These are phyloP conservation scores for Populus nigra DNA, from an alignment of 345 rosid genomes.

Conservation along the genomic window DNA sequence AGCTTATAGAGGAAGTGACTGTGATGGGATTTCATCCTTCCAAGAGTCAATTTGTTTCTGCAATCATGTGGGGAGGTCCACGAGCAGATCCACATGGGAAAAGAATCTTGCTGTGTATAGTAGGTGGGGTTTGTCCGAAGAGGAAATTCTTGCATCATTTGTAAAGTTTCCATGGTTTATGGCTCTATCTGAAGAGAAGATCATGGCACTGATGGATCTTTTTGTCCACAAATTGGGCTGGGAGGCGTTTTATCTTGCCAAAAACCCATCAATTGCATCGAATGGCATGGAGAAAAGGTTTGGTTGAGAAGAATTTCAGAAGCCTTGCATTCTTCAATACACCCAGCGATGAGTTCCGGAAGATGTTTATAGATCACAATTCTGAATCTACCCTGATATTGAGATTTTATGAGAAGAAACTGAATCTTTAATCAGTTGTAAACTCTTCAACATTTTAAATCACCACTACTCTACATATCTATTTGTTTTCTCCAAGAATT, in stretches of 20 bases:
- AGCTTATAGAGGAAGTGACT: slow-evolving; percentile 25
- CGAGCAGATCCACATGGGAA: slow-evolving; percentile 20
- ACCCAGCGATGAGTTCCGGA: not conserved
- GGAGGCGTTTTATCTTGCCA: slow-evolving; percentile 7
- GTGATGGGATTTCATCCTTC: slow-evolving; percentile 47
- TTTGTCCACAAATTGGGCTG: slow-evolving; percentile 29
- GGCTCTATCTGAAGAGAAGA: slow-evolving; percentile 23
- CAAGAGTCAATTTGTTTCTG: slow-evolving; percentile 38
- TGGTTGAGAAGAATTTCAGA: slow-evolving; percentile 14
- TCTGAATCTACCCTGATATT: no score
- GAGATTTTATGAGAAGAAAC: no score
- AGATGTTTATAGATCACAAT: no score
- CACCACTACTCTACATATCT: no score
- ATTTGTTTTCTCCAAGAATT: not conserved
- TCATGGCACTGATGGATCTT: slow-evolving; percentile 19
- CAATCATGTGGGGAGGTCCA: slow-evolving; percentile 17
- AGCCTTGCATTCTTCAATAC: not conserved
- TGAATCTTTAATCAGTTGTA: no score
- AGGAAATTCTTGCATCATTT: slow-evolving; percentile 22
- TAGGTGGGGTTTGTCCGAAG: slow-evolving; percentile 34
- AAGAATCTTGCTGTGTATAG: slow-evolving; percentile 13
- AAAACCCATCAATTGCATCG: not conserved
- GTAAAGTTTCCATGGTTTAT: slow-evolving; percentile 19
- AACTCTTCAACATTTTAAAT: no score
- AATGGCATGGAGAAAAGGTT: slow-evolving; percentile 33